These are phyloP conservation scores for Scheffersomyces parashehatae DNA, from an alignment of 1,139 yeast genomes.

Conservation along the genomic window DNA sequence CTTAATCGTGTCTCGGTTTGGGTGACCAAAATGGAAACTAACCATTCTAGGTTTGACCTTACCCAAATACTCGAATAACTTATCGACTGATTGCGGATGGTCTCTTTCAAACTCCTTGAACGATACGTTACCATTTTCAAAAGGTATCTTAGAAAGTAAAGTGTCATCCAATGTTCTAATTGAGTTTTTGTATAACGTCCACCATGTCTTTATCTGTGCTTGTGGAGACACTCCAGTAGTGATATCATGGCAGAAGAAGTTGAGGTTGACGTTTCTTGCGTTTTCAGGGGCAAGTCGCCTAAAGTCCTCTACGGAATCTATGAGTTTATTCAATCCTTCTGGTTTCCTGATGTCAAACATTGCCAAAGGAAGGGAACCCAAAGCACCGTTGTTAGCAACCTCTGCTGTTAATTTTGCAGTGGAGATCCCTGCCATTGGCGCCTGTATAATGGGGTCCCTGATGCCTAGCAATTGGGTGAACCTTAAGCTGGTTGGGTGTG, in stretches of 20 bases:
- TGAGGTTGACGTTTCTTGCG: slow-evolving; percentile 35
- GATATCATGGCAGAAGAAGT: slow-evolving; percentile 47
- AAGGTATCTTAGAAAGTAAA: slow-evolving; percentile 2
- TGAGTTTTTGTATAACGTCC: slow-evolving; percentile 13
- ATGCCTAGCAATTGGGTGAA: slow-evolving; percentile 16
- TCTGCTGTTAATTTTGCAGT: slow-evolving; percentile 42
- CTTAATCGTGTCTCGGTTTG: slow-evolving; percentile 36
- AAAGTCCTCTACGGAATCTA: slow-evolving; percentile 15
- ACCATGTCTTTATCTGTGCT: slow-evolving; percentile 26
- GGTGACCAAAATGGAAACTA: slow-evolving; percentile 54
- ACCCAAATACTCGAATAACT: slow-evolving; percentile 11
- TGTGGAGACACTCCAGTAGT: slow-evolving; percentile 15
- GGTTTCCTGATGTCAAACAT: slow-evolving; percentile 23
- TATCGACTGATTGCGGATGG: slow-evolving; percentile 3
- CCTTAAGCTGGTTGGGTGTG: neutral
- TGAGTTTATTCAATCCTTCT: slow-evolving; percentile 11
- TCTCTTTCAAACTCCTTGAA: slow-evolving; percentile 31
- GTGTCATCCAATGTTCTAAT: neutral
- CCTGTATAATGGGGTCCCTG: slow-evolving; percentile 43
- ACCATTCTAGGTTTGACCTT: slow-evolving; percentile 23
- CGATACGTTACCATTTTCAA: slow-evolving; percentile 33
- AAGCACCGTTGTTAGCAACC: slow-evolving; percentile 39
- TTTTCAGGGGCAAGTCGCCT: slow-evolving; percentile 7
- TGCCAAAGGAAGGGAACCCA: slow-evolving; percentile 50
- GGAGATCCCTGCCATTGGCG: slow-evolving; percentile 58